Percentiles rank a stretch among this genome's conserved stretches.
These are phyloP conservation scores for Gigaspora rosea DNA, from an alignment of 192 early-diverging fungal genomes.

Conservation along the genomic window DNA sequence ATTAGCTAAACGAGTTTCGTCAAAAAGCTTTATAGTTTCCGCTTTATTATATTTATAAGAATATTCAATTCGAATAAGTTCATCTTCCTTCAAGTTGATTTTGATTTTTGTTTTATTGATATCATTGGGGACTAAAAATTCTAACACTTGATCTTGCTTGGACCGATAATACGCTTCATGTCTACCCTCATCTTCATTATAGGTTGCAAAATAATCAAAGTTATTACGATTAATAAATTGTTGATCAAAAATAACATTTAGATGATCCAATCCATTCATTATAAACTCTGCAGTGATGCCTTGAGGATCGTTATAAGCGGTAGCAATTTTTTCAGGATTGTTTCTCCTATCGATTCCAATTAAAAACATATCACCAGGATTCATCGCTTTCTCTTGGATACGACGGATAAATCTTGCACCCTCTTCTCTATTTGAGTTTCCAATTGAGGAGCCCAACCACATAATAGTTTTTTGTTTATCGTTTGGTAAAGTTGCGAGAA, in stretches of 20 bases:
- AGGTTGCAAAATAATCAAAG: slow-evolving; percentile 75
- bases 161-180: slow-evolving; percentile 80
- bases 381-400: slow-evolving; percentile 59
- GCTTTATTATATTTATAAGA: slow-evolving; percentile 77
- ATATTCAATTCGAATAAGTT: slow-evolving; percentile 88
- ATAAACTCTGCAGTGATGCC: slow-evolving; percentile 80
- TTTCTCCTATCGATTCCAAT: slow-evolving; percentile 90
- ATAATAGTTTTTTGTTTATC: slow-evolving; percentile 71
- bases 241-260: slow-evolving; percentile 67
- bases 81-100: slow-evolving; percentile 64
- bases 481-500: slow-evolving; percentile 51
- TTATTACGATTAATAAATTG: slow-evolving; percentile 59
- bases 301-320: slow-evolving; percentile 84
- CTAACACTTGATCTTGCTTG: slow-evolving; percentile 49
- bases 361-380: slow-evolving; percentile 72
- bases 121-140: slow-evolving; percentile 39
- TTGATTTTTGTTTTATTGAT: slow-evolving; percentile 19
- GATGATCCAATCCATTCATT: slow-evolving; percentile 81
- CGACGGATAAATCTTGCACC: slow-evolving; percentile 67
- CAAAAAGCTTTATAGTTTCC: slow-evolving; percentile 58
- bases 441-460: slow-evolving; percentile 92
- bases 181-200: slow-evolving; percentile 72
- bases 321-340: slow-evolving; percentile 59
- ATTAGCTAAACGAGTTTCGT: slow-evolving; percentile 46
- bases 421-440: slow-evolving; percentile 69